Conservation (phyloP, 1,284 basidiomycete genomes). For the Melampsora occidentalis region DNA sequence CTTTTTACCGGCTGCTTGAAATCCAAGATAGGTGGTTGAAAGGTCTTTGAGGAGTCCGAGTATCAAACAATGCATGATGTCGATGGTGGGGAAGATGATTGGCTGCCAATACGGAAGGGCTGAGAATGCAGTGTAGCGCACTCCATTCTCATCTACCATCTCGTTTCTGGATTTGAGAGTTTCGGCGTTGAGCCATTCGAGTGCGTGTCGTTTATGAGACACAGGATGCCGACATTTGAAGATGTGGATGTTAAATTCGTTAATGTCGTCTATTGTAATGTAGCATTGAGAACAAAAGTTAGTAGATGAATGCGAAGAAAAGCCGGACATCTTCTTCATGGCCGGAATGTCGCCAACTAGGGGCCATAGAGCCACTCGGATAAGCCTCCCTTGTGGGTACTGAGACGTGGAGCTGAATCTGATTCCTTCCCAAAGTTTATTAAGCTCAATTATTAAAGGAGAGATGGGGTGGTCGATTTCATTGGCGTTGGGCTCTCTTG, state of each 20-base stretch:
- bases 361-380: background rate
- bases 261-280: background rate
- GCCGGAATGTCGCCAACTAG: background rate
- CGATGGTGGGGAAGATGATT: constrained; percentile 11
- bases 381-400: background rate
- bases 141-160: constrained; percentile 7
- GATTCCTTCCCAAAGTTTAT: background rate
- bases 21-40: constrained; percentile 11
- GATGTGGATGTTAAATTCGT: too few species aligned
- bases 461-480: constrained; percentile 51
- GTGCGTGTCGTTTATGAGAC: background rate
- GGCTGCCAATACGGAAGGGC: constrained; percentile 20
- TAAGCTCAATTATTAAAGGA: constrained; percentile 49
- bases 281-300: background rate
- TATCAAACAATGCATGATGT: constrained; percentile 21
- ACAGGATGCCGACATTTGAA: background rate
- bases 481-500: constrained; percentile 22
- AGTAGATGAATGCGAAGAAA: background rate
- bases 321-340: background rate
- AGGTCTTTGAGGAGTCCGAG: constrained; percentile 23
- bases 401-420: constrained; percentile 8
- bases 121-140: constrained; percentile 19
- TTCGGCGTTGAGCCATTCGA: background rate
- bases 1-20: constrained; percentile 18
- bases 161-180: background rate